Evolutionary conservation across 2,329 filamentous ascomycete species (phyloP).

Genomic region (Malbranchea cinnamomea): DNA sequence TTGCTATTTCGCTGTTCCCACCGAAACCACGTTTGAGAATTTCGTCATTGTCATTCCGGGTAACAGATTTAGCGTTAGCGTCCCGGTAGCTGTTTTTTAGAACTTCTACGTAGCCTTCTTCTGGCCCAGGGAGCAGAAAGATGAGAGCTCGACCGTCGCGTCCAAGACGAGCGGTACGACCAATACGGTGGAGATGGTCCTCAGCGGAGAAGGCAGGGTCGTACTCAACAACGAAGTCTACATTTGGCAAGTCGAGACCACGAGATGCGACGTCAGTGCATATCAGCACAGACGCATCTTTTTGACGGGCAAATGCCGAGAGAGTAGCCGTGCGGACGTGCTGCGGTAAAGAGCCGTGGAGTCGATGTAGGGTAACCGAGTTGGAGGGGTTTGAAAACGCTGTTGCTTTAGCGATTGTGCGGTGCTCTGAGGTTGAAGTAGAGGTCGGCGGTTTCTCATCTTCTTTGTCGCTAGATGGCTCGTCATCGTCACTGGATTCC

Average conservation of each 20-base stretch:
- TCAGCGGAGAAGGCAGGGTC: slow-evolving; percentile 87
- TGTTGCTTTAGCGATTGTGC: slow-evolving; percentile 43
- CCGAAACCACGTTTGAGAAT: slow-evolving; percentile 52
- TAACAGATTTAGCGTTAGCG: slow-evolving; percentile 46
- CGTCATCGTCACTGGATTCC: slow-evolving; percentile 14
- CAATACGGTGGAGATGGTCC: slow-evolving; percentile 88
- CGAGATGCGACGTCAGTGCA: slow-evolving; percentile 93
- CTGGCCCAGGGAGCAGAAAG: slow-evolving; percentile 78
- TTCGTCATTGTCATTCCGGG: slow-evolving; percentile 48
- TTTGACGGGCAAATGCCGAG: slow-evolving; percentile 58
- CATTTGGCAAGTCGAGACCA: slow-evolving; percentile 85
- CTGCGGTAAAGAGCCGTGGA: slow-evolving; percentile 86
- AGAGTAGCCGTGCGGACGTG: slow-evolving; percentile 76
- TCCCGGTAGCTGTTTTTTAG: slow-evolving; percentile 57
- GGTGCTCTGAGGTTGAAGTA: slow-evolving; percentile 13
- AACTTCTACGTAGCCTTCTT: slow-evolving; percentile 77
- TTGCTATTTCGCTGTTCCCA: slow-evolving; percentile 22
- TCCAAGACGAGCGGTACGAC: slow-evolving; percentile 85
- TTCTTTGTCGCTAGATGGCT: slow-evolving; percentile 4
- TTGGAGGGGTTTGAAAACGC: slow-evolving; percentile 65
- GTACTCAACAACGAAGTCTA: slow-evolving; percentile 91
- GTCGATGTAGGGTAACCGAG: slow-evolving; percentile 62
- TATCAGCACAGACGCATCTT: slow-evolving; percentile 65
- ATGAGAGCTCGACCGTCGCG: slow-evolving; percentile 73
- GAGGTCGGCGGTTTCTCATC: slow-evolving; percentile 2